Base-by-base conservation (phyloP, 2,329 filamentous ascomycete species). In the Golovinomyces cichoracearum region DNA sequence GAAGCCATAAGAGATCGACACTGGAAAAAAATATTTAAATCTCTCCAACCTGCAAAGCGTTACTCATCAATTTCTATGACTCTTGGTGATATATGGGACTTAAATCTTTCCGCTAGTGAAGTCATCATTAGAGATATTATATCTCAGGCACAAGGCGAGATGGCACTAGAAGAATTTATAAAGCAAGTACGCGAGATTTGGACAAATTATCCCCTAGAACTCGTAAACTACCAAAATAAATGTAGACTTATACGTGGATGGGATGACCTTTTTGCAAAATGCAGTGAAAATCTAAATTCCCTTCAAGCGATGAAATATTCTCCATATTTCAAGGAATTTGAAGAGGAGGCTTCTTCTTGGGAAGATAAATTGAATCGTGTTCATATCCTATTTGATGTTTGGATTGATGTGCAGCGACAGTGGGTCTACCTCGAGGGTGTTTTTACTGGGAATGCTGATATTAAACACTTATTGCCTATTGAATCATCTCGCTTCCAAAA, bases 381-480 rank as follows among this genome's bases (percentile, higher is more conserved):
- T 2, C 90, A 98, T 61, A 84, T 98, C 15, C 72, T 98, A 9
- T 98, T 99, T 59, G 90, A 99, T 62, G 86, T 98, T 15, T 99
- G 92, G 92, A 98, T 98, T 57, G 92, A 98, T 64, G 92, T 99
- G n/a, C 90, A 99, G 63, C 80, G 92, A 52, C 90, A 98, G 66
- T 99, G 90, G 90, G 90, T 98, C 6, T 99, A 99, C 62, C 74
- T 99, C 4, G 92, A 99, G 65, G 90, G 90, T 55, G 90, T 99
- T 29, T 99, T 99, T 62, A 94, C 88, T 1, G 90, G 90, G 51
- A 99, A 98, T 60, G 88, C 84, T 35, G 90, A 99, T 60, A 98
- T 99, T 69, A 98, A 95, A 65, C 88, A 95, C 62, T 70, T 99
- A 47, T 73, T 99, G 21, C 92, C 92, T 4, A 86, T 93, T 53